These are phyloP conservation scores for Globisporangium okanoganense DNA, from an alignment of 352 stramenopile genomes.

Conservation along the genomic window DNA sequence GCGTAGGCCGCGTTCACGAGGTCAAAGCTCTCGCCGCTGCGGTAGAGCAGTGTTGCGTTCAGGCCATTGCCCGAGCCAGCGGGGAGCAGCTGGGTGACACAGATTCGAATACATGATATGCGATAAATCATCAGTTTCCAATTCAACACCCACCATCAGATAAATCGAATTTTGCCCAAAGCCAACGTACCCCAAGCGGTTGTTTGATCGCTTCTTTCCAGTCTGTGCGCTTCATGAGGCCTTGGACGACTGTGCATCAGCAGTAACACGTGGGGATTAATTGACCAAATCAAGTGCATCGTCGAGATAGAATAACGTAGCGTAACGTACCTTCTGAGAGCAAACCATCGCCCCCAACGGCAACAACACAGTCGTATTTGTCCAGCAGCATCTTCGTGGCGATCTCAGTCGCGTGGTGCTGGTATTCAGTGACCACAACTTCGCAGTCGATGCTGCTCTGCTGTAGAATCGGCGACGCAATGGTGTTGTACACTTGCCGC, in stretches of 20 bases:
- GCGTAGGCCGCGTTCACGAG: constrained; percentile 56
- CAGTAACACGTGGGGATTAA: constrained; percentile 1
- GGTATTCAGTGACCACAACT: constrained; percentile 43
- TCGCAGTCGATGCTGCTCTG: constrained; percentile 56
- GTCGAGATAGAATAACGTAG: background rate
- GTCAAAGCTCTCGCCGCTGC: constrained; percentile 42
- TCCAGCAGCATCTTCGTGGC: constrained; percentile 33
- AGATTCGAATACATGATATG: background rate
- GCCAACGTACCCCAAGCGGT: constrained; percentile 39
- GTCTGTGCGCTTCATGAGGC: constrained; percentile 57
- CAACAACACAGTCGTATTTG: constrained; percentile 62
- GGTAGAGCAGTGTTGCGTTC: constrained; percentile 43
- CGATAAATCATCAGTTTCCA: background rate
- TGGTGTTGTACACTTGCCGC: constrained; percentile 42
- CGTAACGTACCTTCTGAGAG: constrained; percentile 53
- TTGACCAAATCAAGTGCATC: background rate
- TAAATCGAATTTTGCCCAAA: too few species aligned
- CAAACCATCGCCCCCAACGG: constrained; percentile 64
- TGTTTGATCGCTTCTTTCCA: constrained; percentile 54
- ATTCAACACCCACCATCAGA: too few species aligned
- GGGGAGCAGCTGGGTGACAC: constrained; percentile 33
- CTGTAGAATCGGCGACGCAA: constrained; percentile 49
- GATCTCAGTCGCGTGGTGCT: constrained; percentile 57
- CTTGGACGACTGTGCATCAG: constrained; percentile 52
- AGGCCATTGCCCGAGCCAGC: constrained; percentile 69